Percentiles rank a stretch among this genome's conserved stretches.
Conservation (phyloP, 164 flowering plant genomes). For the Liriodendron chinense region DNA sequence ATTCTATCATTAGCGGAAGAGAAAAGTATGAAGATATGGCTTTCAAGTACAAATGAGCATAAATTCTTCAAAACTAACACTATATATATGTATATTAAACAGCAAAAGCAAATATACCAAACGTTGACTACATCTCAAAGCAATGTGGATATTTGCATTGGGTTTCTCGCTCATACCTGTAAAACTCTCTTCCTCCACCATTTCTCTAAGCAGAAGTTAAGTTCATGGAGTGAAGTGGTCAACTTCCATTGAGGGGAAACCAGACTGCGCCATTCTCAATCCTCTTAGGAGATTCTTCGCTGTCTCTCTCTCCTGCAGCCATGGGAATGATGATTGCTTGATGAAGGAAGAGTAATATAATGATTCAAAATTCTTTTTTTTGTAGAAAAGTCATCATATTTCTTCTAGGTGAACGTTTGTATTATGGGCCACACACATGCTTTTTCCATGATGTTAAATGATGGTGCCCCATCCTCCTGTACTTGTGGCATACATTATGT, state of each 20-base stretch:
- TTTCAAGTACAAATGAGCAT: background rate
- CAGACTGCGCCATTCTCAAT: conserved; percentile 52
- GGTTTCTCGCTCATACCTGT: background rate
- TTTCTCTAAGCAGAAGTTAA: background rate
- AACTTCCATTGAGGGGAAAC: conserved; percentile 59
- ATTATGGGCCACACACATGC: background rate
- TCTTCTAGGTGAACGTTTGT: background rate
- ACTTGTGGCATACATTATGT: background rate
- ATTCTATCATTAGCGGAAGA: background rate
- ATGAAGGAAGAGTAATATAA: background rate
- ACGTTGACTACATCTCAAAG: background rate
- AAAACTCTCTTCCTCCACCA: conserved; percentile 1
- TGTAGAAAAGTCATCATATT: background rate
- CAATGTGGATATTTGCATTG: background rate
- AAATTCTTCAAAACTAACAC: background rate
- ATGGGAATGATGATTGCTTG: conserved; percentile 4
- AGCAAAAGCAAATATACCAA: background rate
- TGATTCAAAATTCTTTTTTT: background rate
- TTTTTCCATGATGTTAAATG: background rate
- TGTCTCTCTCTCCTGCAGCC: conserved; percentile 83
- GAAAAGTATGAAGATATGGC: background rate
- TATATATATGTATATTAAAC: background rate
- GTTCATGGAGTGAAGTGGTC: conserved; percentile 67
- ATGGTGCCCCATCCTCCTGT: no score
- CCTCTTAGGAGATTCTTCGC: conserved; percentile 82